Conservation (phyloP, 208 protist species). For the Trypanosoma platydactyli region DNA sequence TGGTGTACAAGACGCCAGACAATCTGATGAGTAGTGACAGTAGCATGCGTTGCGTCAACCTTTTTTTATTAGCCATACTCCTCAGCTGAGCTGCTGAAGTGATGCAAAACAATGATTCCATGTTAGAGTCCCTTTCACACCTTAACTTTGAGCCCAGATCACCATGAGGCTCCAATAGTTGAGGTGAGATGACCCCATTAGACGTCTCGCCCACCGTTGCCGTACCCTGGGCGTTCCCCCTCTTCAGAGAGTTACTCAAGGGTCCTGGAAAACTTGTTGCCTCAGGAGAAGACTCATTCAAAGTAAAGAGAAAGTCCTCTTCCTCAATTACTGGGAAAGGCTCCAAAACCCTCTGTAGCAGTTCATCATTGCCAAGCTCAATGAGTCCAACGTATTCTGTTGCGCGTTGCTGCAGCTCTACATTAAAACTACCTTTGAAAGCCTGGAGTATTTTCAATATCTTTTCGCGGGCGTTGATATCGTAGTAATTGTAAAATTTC, state of each 20-base stretch:
- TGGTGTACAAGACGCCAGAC: constrained; percentile 44
- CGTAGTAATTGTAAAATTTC: constrained; percentile 96
- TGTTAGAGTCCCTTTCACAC: constrained; percentile 11
- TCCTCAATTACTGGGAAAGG: constrained; percentile 64
- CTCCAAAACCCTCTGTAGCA: constrained; percentile 73
- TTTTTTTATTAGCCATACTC: constrained; percentile 31
- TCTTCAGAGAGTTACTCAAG: background rate
- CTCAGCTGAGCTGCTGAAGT: constrained; percentile 33
- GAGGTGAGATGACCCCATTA: background rate
- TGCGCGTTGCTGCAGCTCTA: constrained; percentile 97
- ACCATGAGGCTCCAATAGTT: background rate
- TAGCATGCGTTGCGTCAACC: constrained; percentile 38
- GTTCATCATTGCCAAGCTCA: constrained; percentile 48
- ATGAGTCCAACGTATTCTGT: constrained; percentile 94
- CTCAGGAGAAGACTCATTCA: background rate
- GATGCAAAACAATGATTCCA: constrained; percentile 39
- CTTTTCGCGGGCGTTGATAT: constrained; percentile 61
- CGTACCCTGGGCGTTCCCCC: background rate
- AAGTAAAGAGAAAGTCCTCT: constrained; percentile 5
- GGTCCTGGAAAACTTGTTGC: background rate
- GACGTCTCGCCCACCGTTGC: background rate
- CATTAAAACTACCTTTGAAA: constrained; percentile 79
- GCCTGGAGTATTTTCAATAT: constrained; percentile 78
- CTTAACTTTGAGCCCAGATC: constrained; percentile 1
- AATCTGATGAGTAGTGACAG: constrained; percentile 23